Percentiles rank a stretch among this genome's conserved stretches.
Conservation (phyloP, 139 green algal genomes). For the Penium margaritaceum region DNA sequence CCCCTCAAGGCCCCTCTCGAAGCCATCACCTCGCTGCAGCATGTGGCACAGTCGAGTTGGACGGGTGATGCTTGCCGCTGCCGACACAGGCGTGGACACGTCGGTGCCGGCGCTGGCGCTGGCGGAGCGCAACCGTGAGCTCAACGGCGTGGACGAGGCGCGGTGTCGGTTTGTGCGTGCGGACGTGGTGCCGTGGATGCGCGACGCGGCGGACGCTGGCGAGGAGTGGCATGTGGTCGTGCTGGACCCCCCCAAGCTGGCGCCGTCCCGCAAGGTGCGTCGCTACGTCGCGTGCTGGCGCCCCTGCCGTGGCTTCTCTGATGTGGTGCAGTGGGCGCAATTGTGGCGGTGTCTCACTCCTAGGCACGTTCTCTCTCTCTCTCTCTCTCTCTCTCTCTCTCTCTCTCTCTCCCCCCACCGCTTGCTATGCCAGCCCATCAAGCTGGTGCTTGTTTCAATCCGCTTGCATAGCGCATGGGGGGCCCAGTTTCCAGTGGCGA, state of each 20-base stretch:
- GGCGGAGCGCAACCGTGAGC: constrained; percentile 49
- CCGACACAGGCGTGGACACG: constrained; percentile 21
- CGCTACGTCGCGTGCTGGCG: too few species aligned
- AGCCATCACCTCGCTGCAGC: too few species aligned
- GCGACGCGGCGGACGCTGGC: constrained; percentile 37
- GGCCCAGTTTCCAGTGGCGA: too few species aligned
- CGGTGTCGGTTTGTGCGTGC: constrained; percentile 53
- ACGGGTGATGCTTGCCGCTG: too few species aligned
- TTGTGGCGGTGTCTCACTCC: too few species aligned
- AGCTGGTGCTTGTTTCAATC: too few species aligned
- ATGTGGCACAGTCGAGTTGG: too few species aligned
- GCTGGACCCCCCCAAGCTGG: constrained; percentile 90
- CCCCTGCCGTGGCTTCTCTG: too few species aligned
- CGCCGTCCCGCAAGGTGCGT: constrained; percentile 61
- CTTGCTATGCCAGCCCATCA: too few species aligned
- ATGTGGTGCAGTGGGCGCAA: too few species aligned
- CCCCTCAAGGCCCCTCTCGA: too few species aligned
- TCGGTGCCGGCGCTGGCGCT: constrained; percentile 18
- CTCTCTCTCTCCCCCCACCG: neutral
- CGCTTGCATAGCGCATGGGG: too few species aligned
- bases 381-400: neutral
- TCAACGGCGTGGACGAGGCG: constrained; percentile 61
- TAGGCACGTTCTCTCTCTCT: neutral
- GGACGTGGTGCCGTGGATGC: constrained; percentile 66
- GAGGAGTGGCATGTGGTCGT: constrained; percentile 74